Conservation (phyloP, 805 yeast genomes). For the Kodamaea jinghongensis region DNA sequence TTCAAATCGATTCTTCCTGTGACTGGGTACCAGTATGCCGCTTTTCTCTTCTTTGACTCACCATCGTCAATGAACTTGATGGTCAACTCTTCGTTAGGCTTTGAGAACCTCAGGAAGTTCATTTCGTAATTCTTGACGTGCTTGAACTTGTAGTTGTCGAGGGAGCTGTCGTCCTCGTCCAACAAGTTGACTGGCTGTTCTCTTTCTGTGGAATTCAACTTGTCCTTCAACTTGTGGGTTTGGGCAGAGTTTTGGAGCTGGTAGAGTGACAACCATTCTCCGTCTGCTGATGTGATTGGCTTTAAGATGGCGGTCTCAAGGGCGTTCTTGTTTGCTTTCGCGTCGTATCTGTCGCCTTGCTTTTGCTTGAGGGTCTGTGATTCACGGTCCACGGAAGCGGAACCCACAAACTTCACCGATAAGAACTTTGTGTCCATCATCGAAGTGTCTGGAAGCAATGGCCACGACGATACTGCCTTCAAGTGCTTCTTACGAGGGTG, state of each 20-base stretch:
- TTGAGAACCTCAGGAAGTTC: conserved; percentile 46
- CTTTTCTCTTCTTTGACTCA: conserved; percentile 38
- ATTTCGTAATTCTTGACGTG: conserved; percentile 81
- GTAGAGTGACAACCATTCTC: conserved; percentile 68
- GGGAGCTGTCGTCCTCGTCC: conserved; percentile 44
- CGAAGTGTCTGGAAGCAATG: conserved; percentile 86
- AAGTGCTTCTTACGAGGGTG: conserved; percentile 80
- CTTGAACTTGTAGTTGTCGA: conserved; percentile 50
- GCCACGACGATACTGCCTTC: conserved; percentile 75
- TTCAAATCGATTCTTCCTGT: conserved; percentile 76
- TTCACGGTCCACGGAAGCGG: conserved; percentile 48
- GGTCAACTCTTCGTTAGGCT: conserved; percentile 62
- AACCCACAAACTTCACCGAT: conserved; percentile 59
- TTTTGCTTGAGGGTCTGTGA: conserved; percentile 27
- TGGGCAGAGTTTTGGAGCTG: conserved; percentile 26
- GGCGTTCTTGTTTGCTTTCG: conserved; percentile 31
- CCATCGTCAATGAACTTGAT: conserved; percentile 50
- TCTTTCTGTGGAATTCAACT: conserved; percentile 39
- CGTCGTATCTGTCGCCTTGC: conserved; percentile 27
- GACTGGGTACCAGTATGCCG: conserved; percentile 76
- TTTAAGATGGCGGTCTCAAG: conserved; percentile 65
- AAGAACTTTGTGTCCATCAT: conserved; percentile 76
- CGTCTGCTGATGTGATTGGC: conserved; percentile 69
- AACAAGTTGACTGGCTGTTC: conserved; percentile 41
- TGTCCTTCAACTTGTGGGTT: conserved; percentile 22